Evolutionary conservation across 2,329 filamentous ascomycete genomes (phyloP).

Genomic region (Ustulina deusta): DNA sequence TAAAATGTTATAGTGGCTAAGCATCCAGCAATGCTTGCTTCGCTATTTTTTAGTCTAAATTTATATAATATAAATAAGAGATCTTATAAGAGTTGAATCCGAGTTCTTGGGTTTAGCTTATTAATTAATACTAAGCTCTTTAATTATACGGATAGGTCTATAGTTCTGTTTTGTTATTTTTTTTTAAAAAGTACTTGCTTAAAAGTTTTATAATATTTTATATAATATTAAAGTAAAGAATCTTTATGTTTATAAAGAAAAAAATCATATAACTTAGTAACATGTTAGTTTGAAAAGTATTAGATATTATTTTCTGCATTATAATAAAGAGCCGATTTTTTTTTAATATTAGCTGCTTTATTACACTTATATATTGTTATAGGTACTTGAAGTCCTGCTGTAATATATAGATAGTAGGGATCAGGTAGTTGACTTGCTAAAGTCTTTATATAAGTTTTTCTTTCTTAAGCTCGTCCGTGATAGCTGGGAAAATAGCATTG

Average conservation of each 20-base stretch:
- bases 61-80: conserved; percentile 3
- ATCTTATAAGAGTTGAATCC: conserved; percentile 21
- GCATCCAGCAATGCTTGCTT: conserved; percentile 12
- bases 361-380: conserved; percentile 9
- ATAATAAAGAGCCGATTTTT: conserved; percentile 1
- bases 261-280: not conserved
- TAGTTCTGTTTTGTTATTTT: conserved; percentile 1
- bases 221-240: conserved; percentile 16
- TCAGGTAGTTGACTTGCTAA: conserved; percentile 8
- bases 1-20: not conserved
- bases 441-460: conserved; percentile 11
- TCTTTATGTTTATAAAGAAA: conserved; percentile 13
- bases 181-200: conserved; percentile 10
- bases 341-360: conserved; percentile 15
- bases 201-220: conserved; percentile 19
- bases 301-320: conserved; percentile 10
- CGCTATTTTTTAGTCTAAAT: conserved; percentile 18
- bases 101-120: conserved; percentile 5
- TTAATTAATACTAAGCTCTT: conserved; percentile 17
- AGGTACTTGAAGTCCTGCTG: conserved; percentile 28
- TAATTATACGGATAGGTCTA: conserved; percentile 12
- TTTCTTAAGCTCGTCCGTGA: not conserved
- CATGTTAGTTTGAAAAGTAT: not conserved
- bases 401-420: conserved; percentile 13
- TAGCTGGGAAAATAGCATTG: conserved; percentile 9